These are phyloP conservation scores for Chamaenerion angustifolium DNA, from an alignment of 345 rosid genomes.

Conservation along the genomic window DNA sequence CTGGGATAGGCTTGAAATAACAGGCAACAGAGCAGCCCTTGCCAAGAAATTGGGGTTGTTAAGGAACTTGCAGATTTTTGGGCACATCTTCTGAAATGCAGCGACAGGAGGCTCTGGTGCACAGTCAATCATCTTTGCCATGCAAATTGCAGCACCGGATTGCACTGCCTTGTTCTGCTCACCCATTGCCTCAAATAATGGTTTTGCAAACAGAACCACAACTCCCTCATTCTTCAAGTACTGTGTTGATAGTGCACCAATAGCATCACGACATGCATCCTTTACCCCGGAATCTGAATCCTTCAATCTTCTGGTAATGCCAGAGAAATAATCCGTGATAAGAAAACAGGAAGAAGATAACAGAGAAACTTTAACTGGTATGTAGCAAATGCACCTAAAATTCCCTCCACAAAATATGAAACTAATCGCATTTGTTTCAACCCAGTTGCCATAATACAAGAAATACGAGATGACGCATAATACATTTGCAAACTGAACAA, in stretches of 20 bases:
- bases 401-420: too few relatives aligned
- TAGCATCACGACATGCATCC: slow-evolving; percentile 85
- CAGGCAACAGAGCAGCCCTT: slow-evolving; percentile 69
- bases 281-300: slow-evolving; percentile 87
- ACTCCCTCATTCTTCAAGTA: slow-evolving; percentile 50
- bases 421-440: too few relatives aligned
- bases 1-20: slow-evolving; percentile 73
- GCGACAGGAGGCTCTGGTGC: slow-evolving; percentile 43
- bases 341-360: not conserved
- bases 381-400: too few relatives aligned
- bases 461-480: too few relatives aligned
- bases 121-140: slow-evolving; percentile 85
- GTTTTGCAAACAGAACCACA: slow-evolving; percentile 73
- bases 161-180: slow-evolving; percentile 92
- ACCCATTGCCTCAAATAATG: slow-evolving; percentile 90
- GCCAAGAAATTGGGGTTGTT: slow-evolving; percentile 72
- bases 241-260: slow-evolving; percentile 55
- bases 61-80: slow-evolving; percentile 83
- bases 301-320: slow-evolving; percentile 31
- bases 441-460: too few relatives aligned
- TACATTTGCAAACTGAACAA: too few relatives aligned
- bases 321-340: not conserved
- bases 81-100: slow-evolving; percentile 74
- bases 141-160: slow-evolving; percentile 76
- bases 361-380: not conserved